Evolutionary conservation across 2,329 filamentous ascomycete species (phyloP), one percentile per base, ranked within the genome.

Genomic region (Ceratocystis colombiana): DNA sequence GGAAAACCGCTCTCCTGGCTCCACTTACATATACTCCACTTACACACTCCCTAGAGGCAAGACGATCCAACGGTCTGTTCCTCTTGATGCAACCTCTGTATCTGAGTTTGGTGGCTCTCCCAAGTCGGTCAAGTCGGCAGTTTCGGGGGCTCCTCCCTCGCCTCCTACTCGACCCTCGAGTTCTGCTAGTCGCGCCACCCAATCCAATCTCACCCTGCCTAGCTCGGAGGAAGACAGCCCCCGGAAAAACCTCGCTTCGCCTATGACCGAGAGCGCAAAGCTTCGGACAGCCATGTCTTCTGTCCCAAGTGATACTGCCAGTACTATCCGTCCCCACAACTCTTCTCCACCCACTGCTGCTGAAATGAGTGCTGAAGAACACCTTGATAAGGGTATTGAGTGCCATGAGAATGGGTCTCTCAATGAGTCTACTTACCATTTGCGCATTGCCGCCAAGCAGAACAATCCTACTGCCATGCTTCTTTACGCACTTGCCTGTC

Each of bases 381-480:
- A 99, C 73, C 84, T 97, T 59, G 82, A 88, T 33, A 94, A 93
- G 76, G 94, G 90, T 7, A 94, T 99, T 67, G 86, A 90, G 69
- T 87, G 90, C 68, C 94, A 99, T 73, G 90, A 96, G 73, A 85
- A 87, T 61, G 93, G 93, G 20, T 87, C 89, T 10, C 79, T 96
- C 37, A 91, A 92, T 69, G 92, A 97, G 75, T 97, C 93, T 0
- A 97, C 94, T 0, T 99, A 97, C 73, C 94, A 99, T 73, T 82
- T 99, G 57, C 88, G 94, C 44, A 84, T 96, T 68, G 94, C 94
- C 3, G 93, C 94, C 0, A 86, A 87, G 71, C 87, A 89, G 66
- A 89, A 90, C 61, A 84, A 96, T 67, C 89, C 94, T 0, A 96
- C 93, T 0, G 94, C 88, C 25, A 99, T 99, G 94, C 83, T 99